Percentiles rank a stretch among this genome's conserved stretches.
Evolutionary conservation across 1,139 yeast species (phyloP).

Genomic region (Hansenula sp.): DNA sequence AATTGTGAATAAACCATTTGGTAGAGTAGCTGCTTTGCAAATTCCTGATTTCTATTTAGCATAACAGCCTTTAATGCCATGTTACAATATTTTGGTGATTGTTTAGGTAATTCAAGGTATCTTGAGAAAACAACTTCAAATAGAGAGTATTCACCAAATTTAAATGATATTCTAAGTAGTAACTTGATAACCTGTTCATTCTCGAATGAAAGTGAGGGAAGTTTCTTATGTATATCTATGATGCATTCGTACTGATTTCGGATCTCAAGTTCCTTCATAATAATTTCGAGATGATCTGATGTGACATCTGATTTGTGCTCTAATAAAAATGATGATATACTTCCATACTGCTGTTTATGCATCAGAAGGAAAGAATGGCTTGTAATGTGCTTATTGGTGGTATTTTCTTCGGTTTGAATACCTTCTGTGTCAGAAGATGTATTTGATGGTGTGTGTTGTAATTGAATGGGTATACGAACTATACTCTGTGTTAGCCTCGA

Average conservation of each 20-base stretch:
- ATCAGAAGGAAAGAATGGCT: too few relatives aligned
- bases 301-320: not conserved
- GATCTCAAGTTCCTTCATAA: not conserved
- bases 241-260: not conserved
- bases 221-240: not conserved
- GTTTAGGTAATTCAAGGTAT: slow-evolving; percentile 13
- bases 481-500: too few relatives aligned
- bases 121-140: slow-evolving; percentile 17
- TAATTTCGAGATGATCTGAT: not conserved
- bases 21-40: slow-evolving; percentile 21
- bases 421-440: too few relatives aligned
- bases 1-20: slow-evolving; percentile 20
- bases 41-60: slow-evolving; percentile 16
- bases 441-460: not conserved
- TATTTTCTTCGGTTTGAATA: not conserved
- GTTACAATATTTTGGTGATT: slow-evolving; percentile 13
- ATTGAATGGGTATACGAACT: too few relatives aligned
- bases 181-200: not conserved
- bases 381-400: too few relatives aligned
- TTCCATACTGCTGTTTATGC: not conserved
- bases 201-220: not conserved
- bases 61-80: slow-evolving; percentile 16
- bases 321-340: not conserved
- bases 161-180: slow-evolving; percentile 3
- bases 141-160: slow-evolving; percentile 5